Base-by-base conservation (phyloP, 2,329 filamentous ascomycete species). In the Paracamarosporium sp. region DNA sequence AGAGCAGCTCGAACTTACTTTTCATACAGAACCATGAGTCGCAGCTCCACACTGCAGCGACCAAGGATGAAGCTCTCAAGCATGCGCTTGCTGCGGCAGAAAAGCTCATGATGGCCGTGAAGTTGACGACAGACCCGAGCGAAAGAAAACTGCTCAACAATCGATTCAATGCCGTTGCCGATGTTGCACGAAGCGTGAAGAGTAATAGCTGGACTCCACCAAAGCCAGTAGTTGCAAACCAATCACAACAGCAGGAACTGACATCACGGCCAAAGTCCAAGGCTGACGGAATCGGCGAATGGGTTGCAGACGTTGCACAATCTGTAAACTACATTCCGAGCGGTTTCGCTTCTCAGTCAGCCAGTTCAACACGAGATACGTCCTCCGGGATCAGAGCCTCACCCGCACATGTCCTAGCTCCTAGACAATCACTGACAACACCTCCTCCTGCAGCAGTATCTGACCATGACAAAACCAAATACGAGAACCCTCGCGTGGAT, bases 61-160 rank as follows among this genome's bases (percentile, higher is more conserved):
- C 82, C 46, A 83, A 85, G 63, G 78, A 84, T 64, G 87, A 88
- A 65, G 92, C 92, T 41, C 82, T 97, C 54, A 81, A 88, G 50
- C 85, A 91, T 73, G 89, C 92, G 48, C 92, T 97, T 70, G 81
- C 84, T 62, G 91, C 90, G 4, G 90, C 88, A 22, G 92, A 97
- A 73, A 80, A 90, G 50, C 93, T 95, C 66, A 91, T 97, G 87
- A 86, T 86, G 69, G 91, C 91, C 2, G 80, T 91, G 52, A 82
- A 48, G 57, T 80, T 90, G 57, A 84, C 88, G 5, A 76, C 81
- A n/a, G 82, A 79, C 50, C 78, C 85, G n/a, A 74, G 78, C 4
- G 89, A 96, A 55, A 91, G 87, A 65, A 79, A 81, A 40, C 83
- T 85, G n/a, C 78, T 96, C 48, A 86, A 88, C 63, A 77, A 81